These are phyloP conservation scores for Hypsizygus ulmarius DNA, from an alignment of 1,284 basidiomycete genomes.

Conservation along the genomic window DNA sequence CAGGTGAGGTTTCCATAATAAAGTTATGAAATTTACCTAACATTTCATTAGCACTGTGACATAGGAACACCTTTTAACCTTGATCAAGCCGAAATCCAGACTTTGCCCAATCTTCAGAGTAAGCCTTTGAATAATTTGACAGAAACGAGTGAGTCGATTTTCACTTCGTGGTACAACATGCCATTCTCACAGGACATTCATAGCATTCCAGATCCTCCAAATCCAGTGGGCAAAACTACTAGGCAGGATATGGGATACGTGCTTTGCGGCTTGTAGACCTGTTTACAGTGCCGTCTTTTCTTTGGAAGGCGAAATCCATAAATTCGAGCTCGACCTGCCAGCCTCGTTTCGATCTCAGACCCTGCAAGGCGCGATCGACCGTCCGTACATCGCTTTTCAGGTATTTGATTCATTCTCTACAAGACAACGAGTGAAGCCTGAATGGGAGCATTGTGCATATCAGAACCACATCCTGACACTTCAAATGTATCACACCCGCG, in stretches of 20 bases:
- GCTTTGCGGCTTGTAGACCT: slow-evolving; percentile 4
- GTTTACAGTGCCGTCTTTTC: slow-evolving; percentile 6
- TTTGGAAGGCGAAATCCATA: slow-evolving; percentile 14
- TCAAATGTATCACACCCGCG: slow-evolving; percentile 14
- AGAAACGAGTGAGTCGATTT: slow-evolving; percentile 11
- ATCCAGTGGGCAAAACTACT: slow-evolving; percentile 17
- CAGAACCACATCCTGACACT: slow-evolving; percentile 11
- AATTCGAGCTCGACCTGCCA: slow-evolving; percentile 15
- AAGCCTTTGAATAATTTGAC: slow-evolving; percentile 8
- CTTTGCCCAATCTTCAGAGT: neutral
- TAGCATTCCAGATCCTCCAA: slow-evolving; percentile 19
- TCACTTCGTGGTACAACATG: neutral
- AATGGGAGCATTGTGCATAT: neutral
- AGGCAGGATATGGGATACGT: slow-evolving; percentile 15
- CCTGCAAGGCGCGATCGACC: slow-evolving; percentile 3
- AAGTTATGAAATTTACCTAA: neutral
- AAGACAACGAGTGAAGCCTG: no score
- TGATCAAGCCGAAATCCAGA: slow-evolving; percentile 6
- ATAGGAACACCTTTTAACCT: slow-evolving; percentile 8
- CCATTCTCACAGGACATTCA: neutral
- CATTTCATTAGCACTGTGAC: slow-evolving; percentile 12
- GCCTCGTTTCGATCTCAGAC: slow-evolving; percentile 10
- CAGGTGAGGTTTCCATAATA: slow-evolving; percentile 4
- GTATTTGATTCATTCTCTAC: neutral
- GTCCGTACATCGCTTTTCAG: slow-evolving; percentile 12